Evolutionary conservation across 345 rosid genomes (phyloP).

Genomic region (Boechera divaricarpa): DNA sequence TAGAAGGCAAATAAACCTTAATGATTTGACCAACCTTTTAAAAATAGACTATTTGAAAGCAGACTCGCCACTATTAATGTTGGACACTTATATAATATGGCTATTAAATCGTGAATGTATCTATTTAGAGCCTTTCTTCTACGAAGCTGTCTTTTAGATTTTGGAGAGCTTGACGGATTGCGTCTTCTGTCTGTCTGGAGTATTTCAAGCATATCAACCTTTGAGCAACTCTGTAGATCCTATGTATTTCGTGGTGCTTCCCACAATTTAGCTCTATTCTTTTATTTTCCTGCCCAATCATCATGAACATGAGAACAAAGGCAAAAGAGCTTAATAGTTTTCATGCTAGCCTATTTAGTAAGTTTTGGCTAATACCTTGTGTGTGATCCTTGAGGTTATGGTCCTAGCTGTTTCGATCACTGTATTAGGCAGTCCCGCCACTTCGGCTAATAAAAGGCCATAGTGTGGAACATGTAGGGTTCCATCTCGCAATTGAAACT

Average conservation of each 20-base stretch:
- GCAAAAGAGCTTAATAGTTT: neutral
- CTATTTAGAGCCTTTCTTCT: slow-evolving; percentile 47
- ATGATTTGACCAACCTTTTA: neutral
- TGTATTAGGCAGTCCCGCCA: slow-evolving; percentile 81
- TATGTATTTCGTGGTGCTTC: slow-evolving; percentile 55
- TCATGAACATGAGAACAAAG: neutral
- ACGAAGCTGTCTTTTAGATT: slow-evolving; percentile 63
- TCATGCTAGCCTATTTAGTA: neutral
- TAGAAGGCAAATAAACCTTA: neutral
- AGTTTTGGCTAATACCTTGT: slow-evolving; percentile 53
- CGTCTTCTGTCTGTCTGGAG: slow-evolving; percentile 66
- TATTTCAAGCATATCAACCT: slow-evolving; percentile 72
- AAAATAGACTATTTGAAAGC: too few relatives aligned
- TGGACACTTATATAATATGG: neutral
- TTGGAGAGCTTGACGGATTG: slow-evolving; percentile 72
- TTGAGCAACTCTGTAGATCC: slow-evolving; percentile 63
- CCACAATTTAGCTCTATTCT: slow-evolving; percentile 70
- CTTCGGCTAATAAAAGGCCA: slow-evolving; percentile 84
- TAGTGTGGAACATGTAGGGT: slow-evolving; percentile 75
- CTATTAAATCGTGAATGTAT: neutral
- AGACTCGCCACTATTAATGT: too few relatives aligned
- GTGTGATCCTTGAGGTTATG: slow-evolving; percentile 70
- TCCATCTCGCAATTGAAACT: slow-evolving; percentile 92
- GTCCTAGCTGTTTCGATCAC: slow-evolving; percentile 81
- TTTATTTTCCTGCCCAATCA: slow-evolving; percentile 57